Percentiles rank a stretch among this genome's conserved stretches.
phyloP scores from a whole-genome alignment of 257 asterid genomes.

The Galeopsis tetrahit region DNA sequence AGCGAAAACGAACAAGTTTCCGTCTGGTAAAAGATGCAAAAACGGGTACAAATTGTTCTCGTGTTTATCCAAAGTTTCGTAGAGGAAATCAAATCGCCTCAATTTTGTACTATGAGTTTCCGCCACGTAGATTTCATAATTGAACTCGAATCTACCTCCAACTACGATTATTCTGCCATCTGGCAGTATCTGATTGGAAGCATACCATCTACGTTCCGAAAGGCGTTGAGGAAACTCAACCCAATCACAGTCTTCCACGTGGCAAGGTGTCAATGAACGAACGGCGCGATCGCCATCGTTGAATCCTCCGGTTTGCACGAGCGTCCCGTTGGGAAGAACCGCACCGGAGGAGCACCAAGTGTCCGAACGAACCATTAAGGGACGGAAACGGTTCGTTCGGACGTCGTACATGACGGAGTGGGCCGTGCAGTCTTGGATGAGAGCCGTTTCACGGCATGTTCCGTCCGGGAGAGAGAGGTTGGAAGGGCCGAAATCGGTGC shows the following conservation, averaged over 20 bases:
- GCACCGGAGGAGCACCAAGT: slow-evolving; percentile 90
- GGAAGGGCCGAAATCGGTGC: slow-evolving; percentile 75
- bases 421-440: slow-evolving; percentile 65
- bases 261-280: slow-evolving; percentile 46
- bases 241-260: slow-evolving; percentile 52
- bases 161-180: slow-evolving; percentile 62
- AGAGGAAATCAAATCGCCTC: slow-evolving; percentile 40
- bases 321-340: slow-evolving; percentile 56
- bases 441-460: slow-evolving; percentile 51
- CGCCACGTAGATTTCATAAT: slow-evolving; percentile 57
- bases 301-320: slow-evolving; percentile 77
- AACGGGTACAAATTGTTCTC: slow-evolving; percentile 81
- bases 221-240: slow-evolving; percentile 46
- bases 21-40: slow-evolving; percentile 66
- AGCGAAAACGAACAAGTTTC: slow-evolving; percentile 65
- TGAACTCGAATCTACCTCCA: slow-evolving; percentile 68
- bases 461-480: slow-evolving; percentile 56
- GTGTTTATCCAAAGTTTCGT: slow-evolving; percentile 49
- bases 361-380: slow-evolving; percentile 63
- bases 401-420: slow-evolving; percentile 68
- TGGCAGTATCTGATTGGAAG: slow-evolving; percentile 67
- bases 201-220: slow-evolving; percentile 62
- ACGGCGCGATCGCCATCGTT: slow-evolving; percentile 64
- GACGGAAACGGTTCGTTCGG: slow-evolving; percentile 38
- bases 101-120: no score